Evolutionary conservation across 176 grass and related monocot genomes (phyloP).

Genomic region (Juncus effusus): DNA sequence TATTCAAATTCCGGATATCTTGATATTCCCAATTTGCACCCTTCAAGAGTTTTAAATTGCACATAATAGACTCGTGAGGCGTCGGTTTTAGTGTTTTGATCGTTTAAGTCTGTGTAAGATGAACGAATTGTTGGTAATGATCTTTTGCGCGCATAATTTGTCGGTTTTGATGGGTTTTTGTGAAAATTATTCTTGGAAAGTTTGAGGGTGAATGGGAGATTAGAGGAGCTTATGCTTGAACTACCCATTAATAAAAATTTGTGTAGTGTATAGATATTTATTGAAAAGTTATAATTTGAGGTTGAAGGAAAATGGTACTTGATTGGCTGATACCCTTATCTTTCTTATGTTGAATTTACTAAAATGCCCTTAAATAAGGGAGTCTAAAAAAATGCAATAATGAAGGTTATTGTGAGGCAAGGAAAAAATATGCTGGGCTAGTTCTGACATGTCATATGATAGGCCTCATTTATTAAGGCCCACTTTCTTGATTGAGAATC

Average conservation of each 20-base stretch:
- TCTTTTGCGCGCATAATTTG: constrained; percentile 11
- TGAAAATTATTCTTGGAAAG: constrained; percentile 1
- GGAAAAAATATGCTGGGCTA: no score
- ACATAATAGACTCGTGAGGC: constrained; percentile 15
- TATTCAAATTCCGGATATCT: constrained; percentile 85
- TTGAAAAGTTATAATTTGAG: not conserved
- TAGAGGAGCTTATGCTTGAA: constrained; percentile 7
- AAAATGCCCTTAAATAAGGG: constrained; percentile 5
- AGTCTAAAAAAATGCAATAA: no score
- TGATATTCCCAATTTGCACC: constrained; percentile 75
- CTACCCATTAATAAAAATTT: constrained; percentile 8
- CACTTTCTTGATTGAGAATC: no score
- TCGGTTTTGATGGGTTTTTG: constrained; percentile 1
- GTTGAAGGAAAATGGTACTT: not conserved
- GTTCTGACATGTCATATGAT: no score
- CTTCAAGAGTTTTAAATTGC: constrained; percentile 58
- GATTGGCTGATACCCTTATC: not conserved
- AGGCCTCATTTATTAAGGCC: no score
- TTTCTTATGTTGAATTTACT: constrained; percentile 5
- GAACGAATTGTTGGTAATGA: not conserved
- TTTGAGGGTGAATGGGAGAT: constrained; percentile 2
- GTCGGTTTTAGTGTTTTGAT: not conserved
- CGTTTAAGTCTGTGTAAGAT: not conserved
- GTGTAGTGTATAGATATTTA: not conserved
- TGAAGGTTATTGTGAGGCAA: no score